phyloP scores from a whole-genome alignment of 441 rosid genomes.

The Aleurites moluccanus region DNA sequence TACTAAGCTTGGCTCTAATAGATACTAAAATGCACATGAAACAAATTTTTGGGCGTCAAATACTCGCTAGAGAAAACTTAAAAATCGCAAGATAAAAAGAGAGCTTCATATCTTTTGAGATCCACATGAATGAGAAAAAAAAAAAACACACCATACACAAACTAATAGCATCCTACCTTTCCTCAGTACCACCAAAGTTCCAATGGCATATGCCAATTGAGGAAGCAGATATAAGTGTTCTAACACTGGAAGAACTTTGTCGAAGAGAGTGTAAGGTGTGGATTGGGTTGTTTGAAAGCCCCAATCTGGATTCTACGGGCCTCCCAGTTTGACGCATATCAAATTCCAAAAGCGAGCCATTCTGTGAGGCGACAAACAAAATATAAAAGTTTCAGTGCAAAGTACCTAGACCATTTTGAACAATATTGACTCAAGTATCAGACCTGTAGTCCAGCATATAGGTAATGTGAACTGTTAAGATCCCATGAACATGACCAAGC shows the following conservation, averaged over 20 bases:
- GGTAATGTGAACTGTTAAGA: slow-evolving; percentile 49
- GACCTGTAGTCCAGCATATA: slow-evolving; percentile 92
- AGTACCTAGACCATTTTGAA: slow-evolving; percentile 11
- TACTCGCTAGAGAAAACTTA: not conserved
- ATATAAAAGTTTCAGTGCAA: slow-evolving; percentile 8
- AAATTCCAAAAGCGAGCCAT: slow-evolving; percentile 69
- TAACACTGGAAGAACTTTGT: slow-evolving; percentile 32
- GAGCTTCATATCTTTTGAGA: not conserved
- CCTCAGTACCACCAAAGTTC: slow-evolving; percentile 50
- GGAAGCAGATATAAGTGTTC: slow-evolving; percentile 68
- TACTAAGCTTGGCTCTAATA: too few relatives aligned
- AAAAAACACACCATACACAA: not conserved
- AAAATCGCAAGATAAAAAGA: not conserved
- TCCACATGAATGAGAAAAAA: not conserved
- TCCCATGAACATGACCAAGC: slow-evolving; percentile 99
- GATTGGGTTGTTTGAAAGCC: slow-evolving; percentile 68
- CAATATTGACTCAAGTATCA: slow-evolving; percentile 20
- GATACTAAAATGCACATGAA: not conserved
- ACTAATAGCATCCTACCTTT: slow-evolving; percentile 49
- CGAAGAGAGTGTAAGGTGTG: slow-evolving; percentile 66
- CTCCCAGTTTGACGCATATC: slow-evolving; percentile 75
- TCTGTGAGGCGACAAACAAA: slow-evolving; percentile 36
- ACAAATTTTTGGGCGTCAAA: not conserved
- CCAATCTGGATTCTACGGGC: slow-evolving; percentile 53
- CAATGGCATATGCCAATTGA: slow-evolving; percentile 76